A percentile compares a stretch with the other conserved stretches of the same genome.
Conservation (phyloP, 495 filamentous ascomycete species). For the Paragyromitra xinjiangensis region DNA sequence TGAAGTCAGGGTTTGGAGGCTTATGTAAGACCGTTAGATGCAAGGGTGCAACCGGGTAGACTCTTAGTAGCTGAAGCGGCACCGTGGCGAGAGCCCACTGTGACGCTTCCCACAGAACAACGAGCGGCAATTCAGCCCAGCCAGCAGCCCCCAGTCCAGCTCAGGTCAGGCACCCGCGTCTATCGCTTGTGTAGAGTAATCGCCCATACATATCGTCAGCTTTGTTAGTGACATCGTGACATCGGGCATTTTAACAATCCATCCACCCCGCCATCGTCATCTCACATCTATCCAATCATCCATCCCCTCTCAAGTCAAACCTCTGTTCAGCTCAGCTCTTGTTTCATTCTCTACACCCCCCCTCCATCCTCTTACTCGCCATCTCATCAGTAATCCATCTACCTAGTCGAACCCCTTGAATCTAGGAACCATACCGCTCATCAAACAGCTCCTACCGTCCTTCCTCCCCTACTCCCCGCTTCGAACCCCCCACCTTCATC, state of each 20-base stretch:
- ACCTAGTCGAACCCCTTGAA: slow-evolving; percentile 13
- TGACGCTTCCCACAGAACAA: slow-evolving; percentile 8
- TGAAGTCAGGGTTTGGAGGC: slow-evolving; percentile 19
- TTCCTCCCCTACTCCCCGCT: slow-evolving; percentile 35
- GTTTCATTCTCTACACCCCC: neutral
- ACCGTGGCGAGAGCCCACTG: slow-evolving; percentile 24
- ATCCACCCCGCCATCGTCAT: slow-evolving; percentile 28
- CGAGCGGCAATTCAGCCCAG: neutral
- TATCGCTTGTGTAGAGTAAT: slow-evolving; percentile 22
- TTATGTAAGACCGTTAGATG: slow-evolving; percentile 34
- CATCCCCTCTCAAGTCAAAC: neutral
- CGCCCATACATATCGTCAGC: slow-evolving; percentile 24
- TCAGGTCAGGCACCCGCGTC: slow-evolving; percentile 22
- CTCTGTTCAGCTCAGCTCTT: slow-evolving; percentile 26
- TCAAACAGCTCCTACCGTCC: slow-evolving; percentile 48
- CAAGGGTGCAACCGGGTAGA: neutral
- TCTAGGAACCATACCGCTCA: slow-evolving; percentile 49
- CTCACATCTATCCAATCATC: slow-evolving; percentile 39
- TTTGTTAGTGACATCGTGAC: slow-evolving; percentile 13
- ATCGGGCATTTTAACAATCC: slow-evolving; percentile 6
- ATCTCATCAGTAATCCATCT: slow-evolving; percentile 25
- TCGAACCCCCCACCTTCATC: slow-evolving; percentile 27
- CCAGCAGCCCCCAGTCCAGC: neutral
- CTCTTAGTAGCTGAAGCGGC: slow-evolving; percentile 19
- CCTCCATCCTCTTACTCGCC: neutral